These are phyloP conservation scores for Annulohypoxylon moriforme DNA, from an alignment of 495 filamentous ascomycete species.

Conservation along the genomic window DNA sequence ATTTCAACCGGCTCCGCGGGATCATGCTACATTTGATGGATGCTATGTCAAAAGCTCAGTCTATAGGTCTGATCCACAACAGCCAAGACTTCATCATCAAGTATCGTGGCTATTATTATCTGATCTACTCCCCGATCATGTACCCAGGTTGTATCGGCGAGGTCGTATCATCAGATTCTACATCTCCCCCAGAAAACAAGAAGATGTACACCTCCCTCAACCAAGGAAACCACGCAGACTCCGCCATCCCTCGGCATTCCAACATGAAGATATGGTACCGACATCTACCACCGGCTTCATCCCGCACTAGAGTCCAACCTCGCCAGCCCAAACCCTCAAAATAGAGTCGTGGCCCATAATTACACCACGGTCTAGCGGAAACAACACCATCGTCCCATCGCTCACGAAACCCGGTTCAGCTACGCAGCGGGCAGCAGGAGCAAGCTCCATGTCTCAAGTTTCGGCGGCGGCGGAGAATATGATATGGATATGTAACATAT, in stretches of 20 bases:
- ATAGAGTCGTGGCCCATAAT: slow-evolving; percentile 3
- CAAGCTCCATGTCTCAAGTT: background rate
- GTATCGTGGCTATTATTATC: background rate
- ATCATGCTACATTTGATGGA: background rate
- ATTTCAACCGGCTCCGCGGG: background rate
- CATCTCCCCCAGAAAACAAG: background rate
- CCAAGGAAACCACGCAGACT: background rate
- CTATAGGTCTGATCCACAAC: background rate
- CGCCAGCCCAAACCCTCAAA: background rate
- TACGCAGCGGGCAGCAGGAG: background rate
- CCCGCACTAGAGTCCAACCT: background rate
- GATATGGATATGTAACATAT: background rate
- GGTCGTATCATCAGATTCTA: background rate
- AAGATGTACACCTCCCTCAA: background rate
- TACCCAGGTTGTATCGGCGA: background rate
- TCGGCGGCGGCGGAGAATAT: slow-evolving; percentile 1
- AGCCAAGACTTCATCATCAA: background rate
- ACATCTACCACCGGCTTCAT: background rate
- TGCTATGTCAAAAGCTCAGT: background rate
- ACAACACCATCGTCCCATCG: background rate
- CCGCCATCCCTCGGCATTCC: background rate
- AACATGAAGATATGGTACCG: background rate
- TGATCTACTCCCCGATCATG: background rate
- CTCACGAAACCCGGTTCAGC: background rate
- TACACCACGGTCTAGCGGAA: background rate